Evolutionary conservation across 768 basidiomycete species (phyloP).

Genomic region (Pleurotus cornucopiae): DNA sequence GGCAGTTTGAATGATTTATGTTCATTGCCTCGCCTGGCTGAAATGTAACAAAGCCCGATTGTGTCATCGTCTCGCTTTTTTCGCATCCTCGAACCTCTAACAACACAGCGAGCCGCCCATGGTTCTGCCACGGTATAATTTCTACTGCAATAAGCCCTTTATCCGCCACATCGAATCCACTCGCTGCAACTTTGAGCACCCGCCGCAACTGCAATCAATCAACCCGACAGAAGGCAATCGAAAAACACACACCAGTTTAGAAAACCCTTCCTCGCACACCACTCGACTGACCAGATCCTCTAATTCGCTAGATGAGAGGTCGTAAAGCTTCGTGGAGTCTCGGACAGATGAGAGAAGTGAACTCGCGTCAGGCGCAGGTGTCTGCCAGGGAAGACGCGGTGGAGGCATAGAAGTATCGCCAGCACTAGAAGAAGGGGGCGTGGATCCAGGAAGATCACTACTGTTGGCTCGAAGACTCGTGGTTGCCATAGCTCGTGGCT

Average conservation of each 20-base stretch:
- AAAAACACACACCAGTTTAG: not conserved
- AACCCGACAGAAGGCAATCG: not conserved
- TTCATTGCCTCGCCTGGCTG: not conserved
- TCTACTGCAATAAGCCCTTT: not conserved
- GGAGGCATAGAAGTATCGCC: slow-evolving; percentile 2
- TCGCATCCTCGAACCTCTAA: too few species aligned
- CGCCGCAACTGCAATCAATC: not conserved
- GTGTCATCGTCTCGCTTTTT: too few species aligned
- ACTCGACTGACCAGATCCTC: slow-evolving; percentile 4
- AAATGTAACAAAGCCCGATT: not conserved
- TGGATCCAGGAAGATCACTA: not conserved
- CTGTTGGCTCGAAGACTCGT: not conserved
- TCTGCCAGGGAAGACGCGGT: not conserved
- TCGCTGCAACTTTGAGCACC: not conserved
- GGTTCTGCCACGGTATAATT: too few species aligned
- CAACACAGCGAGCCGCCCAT: not conserved
- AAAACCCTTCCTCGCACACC: slow-evolving; percentile 4
- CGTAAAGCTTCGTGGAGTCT: not conserved
- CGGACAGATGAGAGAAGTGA: not conserved
- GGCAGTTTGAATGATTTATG: not conserved
- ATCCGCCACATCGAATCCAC: slow-evolving; percentile 5
- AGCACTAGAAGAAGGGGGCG: not conserved
- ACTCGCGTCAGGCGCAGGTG: not conserved
- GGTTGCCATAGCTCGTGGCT: not conserved
- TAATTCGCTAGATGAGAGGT: not conserved